Conservation (phyloP, 1,284 basidiomycete species). For the Microbotryomycetes sp. region DNA sequence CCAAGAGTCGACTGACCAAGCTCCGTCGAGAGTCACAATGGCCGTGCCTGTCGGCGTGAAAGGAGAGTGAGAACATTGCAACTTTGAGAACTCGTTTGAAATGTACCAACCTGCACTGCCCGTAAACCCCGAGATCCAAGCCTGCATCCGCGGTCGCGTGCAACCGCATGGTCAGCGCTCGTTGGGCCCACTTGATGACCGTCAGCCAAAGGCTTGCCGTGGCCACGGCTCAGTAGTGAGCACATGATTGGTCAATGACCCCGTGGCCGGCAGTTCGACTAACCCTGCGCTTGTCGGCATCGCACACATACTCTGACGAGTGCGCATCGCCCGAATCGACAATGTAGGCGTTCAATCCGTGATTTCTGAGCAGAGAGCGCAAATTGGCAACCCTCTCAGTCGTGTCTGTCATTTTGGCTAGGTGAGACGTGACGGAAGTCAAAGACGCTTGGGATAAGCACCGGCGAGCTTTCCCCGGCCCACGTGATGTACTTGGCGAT, state of each 20-base stretch:
- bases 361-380: background rate
- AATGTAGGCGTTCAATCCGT: slow-evolving; percentile 14
- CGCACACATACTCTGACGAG: slow-evolving; percentile 18
- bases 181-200: background rate
- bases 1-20: background rate
- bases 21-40: background rate
- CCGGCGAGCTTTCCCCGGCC: no score
- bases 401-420: slow-evolving; percentile 5
- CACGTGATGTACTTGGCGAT: no score
- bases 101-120: slow-evolving; percentile 12
- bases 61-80: background rate
- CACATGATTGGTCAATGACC: background rate
- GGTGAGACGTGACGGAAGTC: no score
- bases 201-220: no score
- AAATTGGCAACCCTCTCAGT: slow-evolving; percentile 8
- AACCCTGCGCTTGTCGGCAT: slow-evolving; percentile 18
- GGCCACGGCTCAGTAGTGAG: no score
- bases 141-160: slow-evolving; percentile 1
- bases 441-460: no score
- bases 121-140: slow-evolving; percentile 26
- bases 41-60: background rate
- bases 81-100: no score
- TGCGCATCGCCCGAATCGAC: slow-evolving; percentile 22
- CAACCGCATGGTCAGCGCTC: background rate
- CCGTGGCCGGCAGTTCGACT: background rate